Percentiles rank a stretch among this genome's conserved stretches.
Conservation (phyloP, 495 filamentous ascomycete genomes). For the Trichoderma reesei region DNA sequence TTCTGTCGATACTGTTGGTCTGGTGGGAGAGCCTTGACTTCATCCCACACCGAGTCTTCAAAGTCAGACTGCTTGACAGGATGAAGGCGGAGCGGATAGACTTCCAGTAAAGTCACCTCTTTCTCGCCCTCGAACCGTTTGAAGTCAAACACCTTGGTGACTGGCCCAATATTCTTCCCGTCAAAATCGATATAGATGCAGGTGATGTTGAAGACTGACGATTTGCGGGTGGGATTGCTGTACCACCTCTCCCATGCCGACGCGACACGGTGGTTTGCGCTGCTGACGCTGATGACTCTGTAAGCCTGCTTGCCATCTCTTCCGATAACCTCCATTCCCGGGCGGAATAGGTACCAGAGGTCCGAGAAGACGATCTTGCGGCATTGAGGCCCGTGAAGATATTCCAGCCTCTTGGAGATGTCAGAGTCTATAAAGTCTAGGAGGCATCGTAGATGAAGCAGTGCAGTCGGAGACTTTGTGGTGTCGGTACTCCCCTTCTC, state of each 20-base stretch:
- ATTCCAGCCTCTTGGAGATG: neutral
- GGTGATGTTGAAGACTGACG: slow-evolving; percentile 11
- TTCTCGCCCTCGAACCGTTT: slow-evolving; percentile 40
- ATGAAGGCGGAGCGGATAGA: slow-evolving; percentile 45
- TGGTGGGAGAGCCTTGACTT: neutral
- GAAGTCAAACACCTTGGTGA: slow-evolving; percentile 31
- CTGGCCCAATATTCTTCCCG: slow-evolving; percentile 44
- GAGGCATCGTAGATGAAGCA: neutral
- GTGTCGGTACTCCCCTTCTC: neutral
- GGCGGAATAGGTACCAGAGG: slow-evolving; percentile 29
- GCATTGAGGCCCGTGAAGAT: neutral
- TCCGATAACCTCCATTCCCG: slow-evolving; percentile 26
- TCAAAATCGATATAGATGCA: slow-evolving; percentile 47
- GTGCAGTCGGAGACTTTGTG: neutral
- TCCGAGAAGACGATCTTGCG: slow-evolving; percentile 25
- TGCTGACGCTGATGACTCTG: slow-evolving; percentile 18
- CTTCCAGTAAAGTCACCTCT: slow-evolving; percentile 41
- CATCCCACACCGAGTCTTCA: neutral
- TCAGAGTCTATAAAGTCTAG: neutral
- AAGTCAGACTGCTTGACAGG: slow-evolving; percentile 8
- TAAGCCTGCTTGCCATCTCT: slow-evolving; percentile 19
- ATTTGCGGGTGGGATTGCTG: neutral
- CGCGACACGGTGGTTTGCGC: slow-evolving; percentile 12
- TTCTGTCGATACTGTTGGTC: neutral
- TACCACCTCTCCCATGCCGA: slow-evolving; percentile 7